Conservation (phyloP, 2,329 filamentous ascomycete genomes). For the Ustilaginoidea virens region DNA sequence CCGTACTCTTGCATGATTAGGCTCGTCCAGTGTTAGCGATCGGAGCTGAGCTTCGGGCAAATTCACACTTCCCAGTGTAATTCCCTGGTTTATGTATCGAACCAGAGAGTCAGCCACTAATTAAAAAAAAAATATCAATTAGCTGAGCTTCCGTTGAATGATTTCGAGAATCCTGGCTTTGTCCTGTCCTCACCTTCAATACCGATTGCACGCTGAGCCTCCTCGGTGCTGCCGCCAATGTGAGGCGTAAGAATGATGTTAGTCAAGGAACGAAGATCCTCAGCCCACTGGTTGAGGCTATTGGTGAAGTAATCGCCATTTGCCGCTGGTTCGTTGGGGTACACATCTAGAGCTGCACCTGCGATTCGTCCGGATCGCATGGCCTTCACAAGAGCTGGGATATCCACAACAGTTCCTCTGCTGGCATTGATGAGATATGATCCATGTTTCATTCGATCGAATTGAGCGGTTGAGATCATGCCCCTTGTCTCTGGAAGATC, state of each 20-base stretch:
- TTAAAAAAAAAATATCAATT: not conserved
- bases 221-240: constrained; percentile 94
- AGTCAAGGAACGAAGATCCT: constrained; percentile 69
- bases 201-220: constrained; percentile 91
- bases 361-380: constrained; percentile 77
- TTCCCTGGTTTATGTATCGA: constrained; percentile 89
- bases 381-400: constrained; percentile 76
- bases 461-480: constrained; percentile 68
- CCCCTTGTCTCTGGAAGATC: constrained; percentile 85
- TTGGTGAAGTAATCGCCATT: constrained; percentile 93
- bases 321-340: constrained; percentile 80
- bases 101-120: constrained; percentile 71
- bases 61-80: constrained; percentile 85
- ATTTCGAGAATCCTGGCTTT: too few species aligned
- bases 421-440: constrained; percentile 94
- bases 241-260: constrained; percentile 95
- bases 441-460: constrained; percentile 82
- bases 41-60: constrained; percentile 88
- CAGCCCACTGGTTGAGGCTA: constrained; percentile 67
- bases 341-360: constrained; percentile 92
- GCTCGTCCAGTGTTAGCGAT: constrained; percentile 78
- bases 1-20: constrained; percentile 73
- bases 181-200: constrained; percentile 48
- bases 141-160: too few species aligned
- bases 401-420: constrained; percentile 86